Evolutionary conservation across 768 basidiomycete genomes (phyloP).

Genomic region (button mushroom (Agaricus bisporus)): DNA sequence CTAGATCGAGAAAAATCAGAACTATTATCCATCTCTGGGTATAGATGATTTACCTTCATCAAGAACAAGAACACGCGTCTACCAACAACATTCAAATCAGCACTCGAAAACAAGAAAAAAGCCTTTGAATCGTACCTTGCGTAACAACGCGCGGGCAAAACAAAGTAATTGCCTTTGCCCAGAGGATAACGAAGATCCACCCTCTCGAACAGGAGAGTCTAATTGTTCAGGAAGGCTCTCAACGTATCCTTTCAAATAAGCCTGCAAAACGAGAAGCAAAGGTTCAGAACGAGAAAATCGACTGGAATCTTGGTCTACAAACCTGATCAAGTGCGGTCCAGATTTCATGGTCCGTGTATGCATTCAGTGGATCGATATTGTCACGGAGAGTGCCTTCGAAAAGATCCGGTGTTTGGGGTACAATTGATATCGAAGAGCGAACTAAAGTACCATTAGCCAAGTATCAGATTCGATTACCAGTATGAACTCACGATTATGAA

Average conservation of each 20-base stretch:
- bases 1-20: constrained; percentile 26
- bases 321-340: constrained; percentile 82
- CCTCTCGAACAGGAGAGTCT: constrained; percentile 71
- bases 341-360: constrained; percentile 71
- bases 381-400: constrained; percentile 74
- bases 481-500: constrained; percentile 52
- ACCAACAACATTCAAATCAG: background rate
- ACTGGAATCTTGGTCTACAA: background rate
- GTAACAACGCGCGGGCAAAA: constrained; percentile 78
- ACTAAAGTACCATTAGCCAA: constrained; percentile 34
- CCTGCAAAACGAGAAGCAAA: constrained; percentile 27
- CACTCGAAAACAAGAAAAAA: background rate
- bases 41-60: constrained; percentile 63
- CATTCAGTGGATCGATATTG: constrained; percentile 85
- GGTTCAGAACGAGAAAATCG: background rate
- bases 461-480: background rate
- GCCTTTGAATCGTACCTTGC: constrained; percentile 42
- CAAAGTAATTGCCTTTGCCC: constrained; percentile 88
- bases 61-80: constrained; percentile 86
- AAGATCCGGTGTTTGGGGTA: constrained; percentile 72
- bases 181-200: constrained; percentile 73
- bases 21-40: background rate
- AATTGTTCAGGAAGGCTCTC: constrained; percentile 59
- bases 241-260: constrained; percentile 64
- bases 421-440: constrained; percentile 76